Percentiles rank a stretch among this genome's conserved stretches.
Evolutionary conservation across 305 asterid species (phyloP).

Genomic region (Fraxinus platypoda): DNA sequence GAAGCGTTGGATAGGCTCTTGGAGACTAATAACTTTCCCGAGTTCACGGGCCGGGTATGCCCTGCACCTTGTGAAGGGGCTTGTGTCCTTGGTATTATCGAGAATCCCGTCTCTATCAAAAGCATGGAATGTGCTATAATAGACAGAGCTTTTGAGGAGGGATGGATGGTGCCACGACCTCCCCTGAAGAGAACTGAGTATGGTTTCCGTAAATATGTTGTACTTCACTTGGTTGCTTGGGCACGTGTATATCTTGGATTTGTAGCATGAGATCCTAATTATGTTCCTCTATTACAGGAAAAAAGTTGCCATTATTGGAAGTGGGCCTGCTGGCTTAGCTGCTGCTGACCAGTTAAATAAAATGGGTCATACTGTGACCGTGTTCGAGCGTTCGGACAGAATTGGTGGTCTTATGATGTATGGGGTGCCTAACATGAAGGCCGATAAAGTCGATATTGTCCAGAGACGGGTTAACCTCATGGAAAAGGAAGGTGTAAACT

Average conservation of each 20-base stretch:
- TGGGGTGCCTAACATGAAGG: slow-evolving; percentile 98
- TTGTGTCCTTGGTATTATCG: slow-evolving; percentile 97
- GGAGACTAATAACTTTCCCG: slow-evolving; percentile 98
- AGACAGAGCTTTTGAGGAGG: slow-evolving; percentile 94
- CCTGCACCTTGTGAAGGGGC: slow-evolving; percentile 99
- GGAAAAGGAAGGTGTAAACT: slow-evolving; percentile 89
- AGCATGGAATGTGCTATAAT: slow-evolving; percentile 93
- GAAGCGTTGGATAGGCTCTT: slow-evolving; percentile 98
- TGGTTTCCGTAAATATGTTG: neutral
- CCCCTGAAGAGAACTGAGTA: slow-evolving; percentile 87
- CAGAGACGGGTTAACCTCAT: slow-evolving; percentile 93
- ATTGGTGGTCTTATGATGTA: slow-evolving; percentile 99
- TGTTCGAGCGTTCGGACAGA: slow-evolving; percentile 94
- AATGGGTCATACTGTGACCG: slow-evolving; percentile 85
- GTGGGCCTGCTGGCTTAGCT: slow-evolving; percentile 99
- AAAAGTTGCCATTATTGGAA: slow-evolving; percentile 85
- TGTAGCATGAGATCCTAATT: slow-evolving; percentile 15
- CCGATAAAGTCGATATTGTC: slow-evolving; percentile 82
- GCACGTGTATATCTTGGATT: neutral
- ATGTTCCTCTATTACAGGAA: slow-evolving; percentile 49
- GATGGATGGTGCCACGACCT: slow-evolving; percentile 99
- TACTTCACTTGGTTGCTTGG: neutral
- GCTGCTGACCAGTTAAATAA: slow-evolving; percentile 96
- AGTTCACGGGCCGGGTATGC: slow-evolving; percentile 98
- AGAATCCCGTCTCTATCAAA: slow-evolving; percentile 95